These are phyloP conservation scores for Castanea sativa DNA, from an alignment of 306 rosid genomes.

Conservation along the genomic window DNA sequence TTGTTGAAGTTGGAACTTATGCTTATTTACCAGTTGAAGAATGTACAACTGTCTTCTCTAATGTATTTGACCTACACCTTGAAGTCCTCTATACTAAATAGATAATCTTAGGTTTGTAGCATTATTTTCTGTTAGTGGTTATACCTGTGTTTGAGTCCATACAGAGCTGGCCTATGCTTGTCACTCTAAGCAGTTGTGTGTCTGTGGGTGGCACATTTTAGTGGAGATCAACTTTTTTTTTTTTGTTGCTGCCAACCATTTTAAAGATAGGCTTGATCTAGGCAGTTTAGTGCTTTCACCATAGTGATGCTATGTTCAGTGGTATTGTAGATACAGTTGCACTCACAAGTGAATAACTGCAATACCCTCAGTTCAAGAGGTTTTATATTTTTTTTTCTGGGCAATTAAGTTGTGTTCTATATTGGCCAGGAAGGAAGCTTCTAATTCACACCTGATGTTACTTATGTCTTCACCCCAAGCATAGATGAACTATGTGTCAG, in stretches of 20 bases:
- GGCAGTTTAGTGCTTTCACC: not conserved
- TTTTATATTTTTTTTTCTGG: not conserved
- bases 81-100: not conserved
- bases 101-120: not conserved
- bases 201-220: not conserved
- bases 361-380: not conserved
- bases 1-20: slow-evolving; percentile 1
- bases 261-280: not conserved
- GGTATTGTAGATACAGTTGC: no score
- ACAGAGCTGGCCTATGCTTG: not conserved
- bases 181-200: not conserved
- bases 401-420: not conserved
- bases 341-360: not conserved
- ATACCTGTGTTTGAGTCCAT: not conserved
- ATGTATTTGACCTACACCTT: not conserved
- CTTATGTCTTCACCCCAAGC: not conserved
- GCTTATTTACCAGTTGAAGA: slow-evolving; percentile 13
- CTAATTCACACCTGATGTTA: not conserved
- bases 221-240: not conserved
- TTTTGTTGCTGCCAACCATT: not conserved
- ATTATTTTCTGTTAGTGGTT: not conserved
- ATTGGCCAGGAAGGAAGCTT: not conserved
- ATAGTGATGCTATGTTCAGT: not conserved
- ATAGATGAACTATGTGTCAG: slow-evolving; percentile 1
- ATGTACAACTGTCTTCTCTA: slow-evolving; percentile 1